Conservation (phyloP, 129 eudicot genomes). For the Chrysanthemum lavandulifolium region DNA sequence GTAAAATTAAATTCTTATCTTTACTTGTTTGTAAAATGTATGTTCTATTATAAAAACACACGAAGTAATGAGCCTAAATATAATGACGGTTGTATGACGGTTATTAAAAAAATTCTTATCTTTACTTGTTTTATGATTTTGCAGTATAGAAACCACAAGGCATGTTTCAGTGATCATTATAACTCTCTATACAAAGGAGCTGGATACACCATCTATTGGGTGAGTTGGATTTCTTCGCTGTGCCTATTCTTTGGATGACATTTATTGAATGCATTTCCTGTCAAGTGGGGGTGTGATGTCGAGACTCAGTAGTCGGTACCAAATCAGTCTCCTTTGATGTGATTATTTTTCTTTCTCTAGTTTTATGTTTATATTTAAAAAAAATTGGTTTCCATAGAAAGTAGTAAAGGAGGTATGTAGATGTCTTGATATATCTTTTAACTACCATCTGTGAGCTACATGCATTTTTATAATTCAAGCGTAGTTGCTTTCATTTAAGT, state of each 20-base stretch:
- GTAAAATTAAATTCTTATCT: too few relatives aligned
- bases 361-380: background rate
- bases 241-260: background rate
- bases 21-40: too few relatives aligned
- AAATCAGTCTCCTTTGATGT: background rate
- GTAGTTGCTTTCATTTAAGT: background rate
- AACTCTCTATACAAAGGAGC: slow-evolving; percentile 66
- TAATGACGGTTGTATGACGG: too few relatives aligned
- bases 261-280: background rate
- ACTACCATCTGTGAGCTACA: background rate
- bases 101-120: background rate
- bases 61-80: too few relatives aligned
- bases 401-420: background rate
- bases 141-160: slow-evolving; percentile 79
- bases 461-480: background rate
- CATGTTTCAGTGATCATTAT: slow-evolving; percentile 79
- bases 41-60: too few relatives aligned
- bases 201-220: slow-evolving; percentile 58
- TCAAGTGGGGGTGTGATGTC: background rate
- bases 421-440: background rate
- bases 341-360: background rate
- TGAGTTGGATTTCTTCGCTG: slow-evolving; percentile 37
- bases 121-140: slow-evolving; percentile 8
- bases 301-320: background rate
- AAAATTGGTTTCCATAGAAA: background rate